A percentile compares a stretch with the other conserved stretches of the same genome.
These are phyloP conservation scores for Cynara cardunculus DNA, from an alignment of 129 eudicot genomes.

Conservation along the genomic window DNA sequence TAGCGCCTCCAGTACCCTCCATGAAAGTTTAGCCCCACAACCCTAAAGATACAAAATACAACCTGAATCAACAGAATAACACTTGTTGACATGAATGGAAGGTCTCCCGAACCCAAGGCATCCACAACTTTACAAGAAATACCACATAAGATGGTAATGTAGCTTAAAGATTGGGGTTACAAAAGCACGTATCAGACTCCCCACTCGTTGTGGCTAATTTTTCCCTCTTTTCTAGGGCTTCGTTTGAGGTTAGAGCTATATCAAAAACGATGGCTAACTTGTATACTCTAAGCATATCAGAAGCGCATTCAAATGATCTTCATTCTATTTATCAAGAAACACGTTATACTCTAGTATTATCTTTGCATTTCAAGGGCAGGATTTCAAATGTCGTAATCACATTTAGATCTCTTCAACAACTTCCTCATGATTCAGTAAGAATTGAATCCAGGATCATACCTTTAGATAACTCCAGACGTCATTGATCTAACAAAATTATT, in stretches of 20 bases:
- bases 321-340: background rate
- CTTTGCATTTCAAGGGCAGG: background rate
- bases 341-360: background rate
- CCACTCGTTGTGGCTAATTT: background rate
- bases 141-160: background rate
- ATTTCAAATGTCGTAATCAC: background rate
- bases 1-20: conserved; percentile 57
- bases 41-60: conserved; percentile 30
- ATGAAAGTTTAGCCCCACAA: conserved; percentile 27
- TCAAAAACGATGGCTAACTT: background rate
- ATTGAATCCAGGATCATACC: background rate
- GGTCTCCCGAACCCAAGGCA: background rate
- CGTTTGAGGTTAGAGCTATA: background rate
- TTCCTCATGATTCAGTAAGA: background rate
- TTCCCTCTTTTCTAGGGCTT: background rate
- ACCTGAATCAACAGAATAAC: conserved; percentile 16
- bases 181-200: background rate
- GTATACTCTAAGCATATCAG: background rate
- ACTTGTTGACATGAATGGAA: background rate
- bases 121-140: background rate
- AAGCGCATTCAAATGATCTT: background rate
- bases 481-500: background rate
- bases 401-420: background rate
- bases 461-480: background rate
- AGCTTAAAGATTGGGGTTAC: background rate